Conservation (phyloP, 352 stramenopile species). For the Globisporangium paroecandrum region DNA sequence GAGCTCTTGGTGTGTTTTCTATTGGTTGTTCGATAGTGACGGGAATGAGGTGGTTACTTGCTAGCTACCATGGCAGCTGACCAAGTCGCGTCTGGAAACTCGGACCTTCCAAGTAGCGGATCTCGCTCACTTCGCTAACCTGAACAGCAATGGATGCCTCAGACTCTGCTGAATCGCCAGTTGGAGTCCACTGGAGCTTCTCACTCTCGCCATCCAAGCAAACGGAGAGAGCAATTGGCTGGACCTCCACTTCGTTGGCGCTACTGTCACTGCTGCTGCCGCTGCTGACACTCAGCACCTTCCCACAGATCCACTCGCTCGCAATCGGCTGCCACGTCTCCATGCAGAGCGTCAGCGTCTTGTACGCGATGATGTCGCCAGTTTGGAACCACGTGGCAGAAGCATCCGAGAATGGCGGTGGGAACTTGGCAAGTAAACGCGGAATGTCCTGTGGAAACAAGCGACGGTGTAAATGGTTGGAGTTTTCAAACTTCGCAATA, state of each 20-base stretch:
- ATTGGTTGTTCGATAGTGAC: neutral
- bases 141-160: neutral
- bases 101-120: conserved; percentile 45
- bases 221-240: conserved; percentile 4
- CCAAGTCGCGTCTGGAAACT: conserved; percentile 14
- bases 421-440: conserved; percentile 20
- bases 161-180: neutral
- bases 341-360: conserved; percentile 70
- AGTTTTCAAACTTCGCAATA: neutral
- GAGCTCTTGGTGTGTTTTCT: neutral
- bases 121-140: conserved; percentile 42
- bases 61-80: neutral
- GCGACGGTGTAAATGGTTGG: neutral
- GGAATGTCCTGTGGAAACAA: conserved; percentile 24
- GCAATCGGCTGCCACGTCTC: conserved; percentile 73
- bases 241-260: conserved; percentile 3
- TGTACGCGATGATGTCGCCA: conserved; percentile 64
- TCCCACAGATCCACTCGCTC: conserved; percentile 64
- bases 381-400: conserved; percentile 21
- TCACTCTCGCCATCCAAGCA: neutral
- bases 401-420: conserved; percentile 22
- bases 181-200: conserved; percentile 15
- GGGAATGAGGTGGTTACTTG: neutral
- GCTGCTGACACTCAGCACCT: conserved; percentile 20
- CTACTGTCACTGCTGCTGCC: too few species aligned